Base-by-base conservation (phyloP, 83 land plant genomes). In the Isoetes engelmannii region DNA sequence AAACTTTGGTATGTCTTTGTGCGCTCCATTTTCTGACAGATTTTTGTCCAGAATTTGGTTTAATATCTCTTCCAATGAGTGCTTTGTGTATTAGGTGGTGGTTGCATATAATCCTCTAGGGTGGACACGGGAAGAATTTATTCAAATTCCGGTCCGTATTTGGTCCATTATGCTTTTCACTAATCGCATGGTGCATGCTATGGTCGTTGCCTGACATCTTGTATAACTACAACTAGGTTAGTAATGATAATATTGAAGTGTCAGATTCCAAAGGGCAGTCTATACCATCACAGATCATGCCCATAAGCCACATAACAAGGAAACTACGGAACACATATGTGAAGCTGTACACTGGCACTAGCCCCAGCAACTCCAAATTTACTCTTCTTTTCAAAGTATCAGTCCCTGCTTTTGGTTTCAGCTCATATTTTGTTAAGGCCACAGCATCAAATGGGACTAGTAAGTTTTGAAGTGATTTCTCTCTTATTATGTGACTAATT, bases 331-430 rank as follows among this genome's bases (percentile, higher is more conserved):
- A 59, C 18, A 8, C 19, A 8, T 19, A 59, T 59, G 62, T 19
- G 10, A 37, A 59, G 19, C 1, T 18, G 28, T 12, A 59, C 19
- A 59, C 19, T 42, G 62, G 62, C 12, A 18, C 19, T 19, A 59
- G 8, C 18, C 62, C 62, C 1, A 37, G 19, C 62, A 10, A 59
- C 18, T 12, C 62, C 8, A 9, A 18, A 12, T 59, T 2, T 19
- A 18, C 62, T 18, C 62, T 59, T 19, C 28, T 59, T 19, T 59
- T 59, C 19, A 59, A 59, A 18, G 62, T 19, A 59, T 8, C 8
- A 7, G 62, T 18, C 19, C 62, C 62, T 18, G 28, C 62, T 59
- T 42, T 59, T 59, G 62, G 62, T 42, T 59, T 59, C 62, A 59
- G 62, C 20, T 59, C 62, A 1, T 59, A 59, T 42, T 19, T 18